These are phyloP conservation scores for Ephemerocybe angulata DNA, from an alignment of 768 basidiomycete species.

Conservation along the genomic window DNA sequence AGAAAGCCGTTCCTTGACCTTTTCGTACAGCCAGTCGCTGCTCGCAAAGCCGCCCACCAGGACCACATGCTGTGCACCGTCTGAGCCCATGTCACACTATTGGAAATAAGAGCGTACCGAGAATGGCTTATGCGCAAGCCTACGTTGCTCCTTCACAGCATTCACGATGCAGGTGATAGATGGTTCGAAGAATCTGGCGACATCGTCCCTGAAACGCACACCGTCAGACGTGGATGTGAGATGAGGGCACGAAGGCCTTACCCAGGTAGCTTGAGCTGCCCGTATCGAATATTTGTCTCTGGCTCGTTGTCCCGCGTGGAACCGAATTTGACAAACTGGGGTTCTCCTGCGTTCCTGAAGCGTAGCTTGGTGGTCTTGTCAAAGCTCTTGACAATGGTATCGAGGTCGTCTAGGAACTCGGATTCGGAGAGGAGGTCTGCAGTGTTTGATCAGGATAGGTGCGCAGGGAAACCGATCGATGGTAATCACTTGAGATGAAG, in stretches of 20 bases:
- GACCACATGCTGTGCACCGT: constrained; percentile 15
- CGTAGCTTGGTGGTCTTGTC: constrained; percentile 19
- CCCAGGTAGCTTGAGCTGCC: constrained; percentile 19
- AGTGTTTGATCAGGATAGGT: neutral
- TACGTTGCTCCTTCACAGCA: constrained; percentile 17
- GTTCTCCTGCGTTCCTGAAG: constrained; percentile 15
- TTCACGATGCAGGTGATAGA: constrained; percentile 21
- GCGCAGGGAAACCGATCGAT: neutral
- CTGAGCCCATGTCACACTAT: neutral
- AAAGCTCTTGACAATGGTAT: constrained; percentile 16
- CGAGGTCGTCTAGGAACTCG: constrained; percentile 14
- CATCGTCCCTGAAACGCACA: constrained; percentile 14
- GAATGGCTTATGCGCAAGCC: constrained; percentile 13
- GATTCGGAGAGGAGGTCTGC: constrained; percentile 15
- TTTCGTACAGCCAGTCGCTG: constrained; percentile 20
- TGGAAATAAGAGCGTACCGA: constrained; percentile 9
- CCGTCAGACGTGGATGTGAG: neutral
- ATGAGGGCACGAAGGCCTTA: neutral
- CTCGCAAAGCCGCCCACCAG: constrained; percentile 23
- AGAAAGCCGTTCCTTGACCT: constrained; percentile 10
- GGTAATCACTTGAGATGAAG: constrained; percentile 31
- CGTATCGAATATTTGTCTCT: constrained; percentile 14
- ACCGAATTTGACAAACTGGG: constrained; percentile 22
- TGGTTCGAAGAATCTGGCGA: constrained; percentile 20
- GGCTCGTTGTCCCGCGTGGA: constrained; percentile 18